Evolutionary conservation across 768 basidiomycete genomes (phyloP).

Genomic region (Mycena galopus): DNA sequence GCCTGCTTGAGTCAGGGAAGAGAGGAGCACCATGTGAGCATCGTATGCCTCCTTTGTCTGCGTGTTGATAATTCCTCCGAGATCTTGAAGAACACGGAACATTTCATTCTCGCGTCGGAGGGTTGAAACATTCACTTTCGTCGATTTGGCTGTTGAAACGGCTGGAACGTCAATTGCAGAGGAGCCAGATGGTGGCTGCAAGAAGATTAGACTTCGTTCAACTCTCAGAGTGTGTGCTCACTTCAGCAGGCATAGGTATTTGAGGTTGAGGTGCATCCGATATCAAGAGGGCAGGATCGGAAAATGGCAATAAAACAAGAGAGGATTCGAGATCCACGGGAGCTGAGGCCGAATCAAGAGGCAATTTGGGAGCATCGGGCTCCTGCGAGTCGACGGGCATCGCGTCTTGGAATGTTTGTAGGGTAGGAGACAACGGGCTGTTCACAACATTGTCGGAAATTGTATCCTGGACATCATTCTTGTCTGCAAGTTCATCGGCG

Average conservation of each 20-base stretch:
- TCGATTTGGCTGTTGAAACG: slow-evolving; percentile 44
- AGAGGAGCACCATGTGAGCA: slow-evolving; percentile 73
- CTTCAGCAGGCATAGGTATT: not conserved
- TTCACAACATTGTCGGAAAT: not conserved
- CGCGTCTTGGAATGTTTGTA: not conserved
- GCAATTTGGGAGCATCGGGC: not conserved
- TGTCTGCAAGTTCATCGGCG: slow-evolving; percentile 13
- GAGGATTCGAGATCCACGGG: slow-evolving; percentile 1
- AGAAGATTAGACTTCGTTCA: not conserved
- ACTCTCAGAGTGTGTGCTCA: not conserved
- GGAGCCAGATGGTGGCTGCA: slow-evolving; percentile 1
- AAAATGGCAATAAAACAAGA: not conserved
- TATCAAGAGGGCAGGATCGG: not conserved
- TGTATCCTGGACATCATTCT: not conserved
- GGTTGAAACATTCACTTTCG: slow-evolving; percentile 78
- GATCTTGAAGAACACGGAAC: slow-evolving; percentile 70
- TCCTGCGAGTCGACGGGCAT: not conserved
- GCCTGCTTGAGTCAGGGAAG: slow-evolving; percentile 66
- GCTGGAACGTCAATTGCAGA: slow-evolving; percentile 23
- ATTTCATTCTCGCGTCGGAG: slow-evolving; percentile 87
- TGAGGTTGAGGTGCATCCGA: slow-evolving; percentile 5
- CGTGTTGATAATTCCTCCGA: slow-evolving; percentile 77
- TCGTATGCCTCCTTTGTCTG: slow-evolving; percentile 79
- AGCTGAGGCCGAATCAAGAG: not conserved
- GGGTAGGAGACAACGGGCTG: slow-evolving; percentile 6